Base-by-base conservation (phyloP, 495 filamentous ascomycete species). In the Penicillium samsonianum region DNA sequence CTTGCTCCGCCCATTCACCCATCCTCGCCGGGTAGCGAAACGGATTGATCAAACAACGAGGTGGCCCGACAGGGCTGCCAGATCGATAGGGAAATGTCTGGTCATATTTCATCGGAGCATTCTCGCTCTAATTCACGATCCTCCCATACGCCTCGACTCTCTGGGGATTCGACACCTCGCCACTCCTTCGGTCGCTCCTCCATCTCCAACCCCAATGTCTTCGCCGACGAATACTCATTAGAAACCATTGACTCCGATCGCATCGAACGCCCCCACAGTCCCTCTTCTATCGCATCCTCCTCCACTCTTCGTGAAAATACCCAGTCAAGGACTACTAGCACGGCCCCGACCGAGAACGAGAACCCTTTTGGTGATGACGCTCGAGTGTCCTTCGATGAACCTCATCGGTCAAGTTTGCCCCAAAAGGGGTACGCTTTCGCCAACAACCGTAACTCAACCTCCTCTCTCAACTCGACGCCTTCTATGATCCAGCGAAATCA, bases 221-320 rank as follows among this genome's bases (percentile, higher is more conserved):
- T 83, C 64, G 77, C 79, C 43, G 80, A 83, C 62, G 79, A 81
- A 46, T 80, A 78, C 61, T 76, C 80, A 4, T 60, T 81, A 63
- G 74, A 81, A 58, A 64, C 74, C 19, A 63, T 78, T 45, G 67
- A 78, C 50, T 54, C 69, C 38, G 72, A 75, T 46, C 66, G 70
- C 43, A 67, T 69, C 38, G 67, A 67, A 31, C 66, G 71, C 43
- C 65, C 68, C 22, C 63, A 67, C 38, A 72, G 69, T 59, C 67
- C 71, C 10, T 70, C 68, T 37, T 76, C 75, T 20, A 65, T 70
- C 53, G 63, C 67, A 46, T 72, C 73, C 23, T 74, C 75, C 9
- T 63, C 65, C 23, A 75, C 69, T 28, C 69, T 76, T 33, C 71
- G 67, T 42, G 69, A 69, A 30, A 70, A 59, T 28, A 48, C 56